A percentile compares a stretch with the other conserved stretches of the same genome.
Conservation (phyloP, 1,139 yeast genomes). For the Geotrichum aggregatum region DNA sequence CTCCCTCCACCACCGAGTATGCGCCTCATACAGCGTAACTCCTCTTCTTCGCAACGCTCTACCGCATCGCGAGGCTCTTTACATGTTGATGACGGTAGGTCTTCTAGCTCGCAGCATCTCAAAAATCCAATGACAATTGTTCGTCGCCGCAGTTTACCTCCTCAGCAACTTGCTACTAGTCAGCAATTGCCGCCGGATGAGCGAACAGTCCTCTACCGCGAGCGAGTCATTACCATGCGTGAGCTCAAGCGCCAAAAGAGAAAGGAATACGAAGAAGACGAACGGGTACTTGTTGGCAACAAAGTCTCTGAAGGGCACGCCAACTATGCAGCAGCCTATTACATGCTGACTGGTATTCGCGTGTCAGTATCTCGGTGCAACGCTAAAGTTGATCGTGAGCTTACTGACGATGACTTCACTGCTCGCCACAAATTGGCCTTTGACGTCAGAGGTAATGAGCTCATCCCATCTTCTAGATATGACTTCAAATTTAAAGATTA, state of each 20-base stretch:
- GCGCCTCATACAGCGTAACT: background rate
- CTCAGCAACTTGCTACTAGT: slow-evolving; percentile 14
- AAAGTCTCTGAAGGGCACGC: slow-evolving; percentile 89
- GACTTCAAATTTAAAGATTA: slow-evolving; percentile 97
- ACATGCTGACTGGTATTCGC: slow-evolving; percentile 94
- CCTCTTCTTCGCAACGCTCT: slow-evolving; percentile 6
- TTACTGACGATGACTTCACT: slow-evolving; percentile 65
- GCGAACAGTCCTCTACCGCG: slow-evolving; percentile 20
- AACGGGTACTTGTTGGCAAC: slow-evolving; percentile 68
- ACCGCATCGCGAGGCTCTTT: background rate
- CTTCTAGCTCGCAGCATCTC: slow-evolving; percentile 16
- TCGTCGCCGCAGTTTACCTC: slow-evolving; percentile 21
- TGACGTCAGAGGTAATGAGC: slow-evolving; percentile 80
- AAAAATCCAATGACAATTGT: slow-evolving; percentile 18
- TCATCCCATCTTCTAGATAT: slow-evolving; percentile 88
- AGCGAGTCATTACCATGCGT: slow-evolving; percentile 31
- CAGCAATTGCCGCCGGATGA: slow-evolving; percentile 15
- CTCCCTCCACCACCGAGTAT: background rate
- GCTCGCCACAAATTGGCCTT: slow-evolving; percentile 75
- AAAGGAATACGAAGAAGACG: slow-evolving; percentile 51
- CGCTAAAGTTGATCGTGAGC: slow-evolving; percentile 75
- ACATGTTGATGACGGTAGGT: slow-evolving; percentile 1
- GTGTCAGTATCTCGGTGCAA: slow-evolving; percentile 86
- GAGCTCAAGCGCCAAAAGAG: slow-evolving; percentile 41
- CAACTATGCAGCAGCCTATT: slow-evolving; percentile 90